Conservation (phyloP, 495 filamentous ascomycete species). For the Aspergillus heteromorphus region DNA sequence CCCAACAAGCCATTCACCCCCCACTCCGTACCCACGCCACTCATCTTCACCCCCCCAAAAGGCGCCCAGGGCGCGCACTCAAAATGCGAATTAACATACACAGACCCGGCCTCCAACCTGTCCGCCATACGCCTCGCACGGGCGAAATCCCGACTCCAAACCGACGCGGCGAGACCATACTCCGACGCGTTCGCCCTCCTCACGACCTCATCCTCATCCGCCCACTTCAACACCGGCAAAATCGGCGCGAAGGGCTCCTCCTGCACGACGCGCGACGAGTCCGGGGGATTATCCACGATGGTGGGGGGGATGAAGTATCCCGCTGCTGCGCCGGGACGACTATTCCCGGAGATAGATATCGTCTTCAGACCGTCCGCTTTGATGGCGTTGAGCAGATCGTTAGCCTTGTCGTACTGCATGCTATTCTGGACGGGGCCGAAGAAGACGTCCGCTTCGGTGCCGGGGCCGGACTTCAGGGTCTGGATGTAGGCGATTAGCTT, state of each 20-base stretch:
- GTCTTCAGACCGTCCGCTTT: constrained; percentile 38
- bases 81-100: constrained; percentile 51
- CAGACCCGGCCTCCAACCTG: constrained; percentile 47
- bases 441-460: constrained; percentile 32
- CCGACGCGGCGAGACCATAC: constrained; percentile 48
- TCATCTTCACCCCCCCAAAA: constrained; percentile 60
- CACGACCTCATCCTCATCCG: constrained; percentile 49
- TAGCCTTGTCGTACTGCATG: constrained; percentile 50
- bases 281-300: constrained; percentile 51
- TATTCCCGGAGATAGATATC: constrained; percentile 5
- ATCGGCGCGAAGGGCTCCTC: constrained; percentile 47
- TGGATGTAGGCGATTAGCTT: constrained; percentile 50
- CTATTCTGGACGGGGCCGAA: constrained; percentile 55
- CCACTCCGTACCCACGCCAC: constrained; percentile 58
- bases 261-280: constrained; percentile 38
- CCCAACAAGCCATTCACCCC: constrained; percentile 50
- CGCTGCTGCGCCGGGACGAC: constrained; percentile 22
- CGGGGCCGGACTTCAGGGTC: constrained; percentile 37
- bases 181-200: constrained; percentile 47
- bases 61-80: constrained; percentile 43
- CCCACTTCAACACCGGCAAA: constrained; percentile 47
- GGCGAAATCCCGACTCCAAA: constrained; percentile 45
- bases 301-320: constrained; percentile 49
- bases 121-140: constrained; percentile 44
- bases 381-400: constrained; percentile 39